Percentiles rank a stretch among this genome's conserved stretches.
Conservation (phyloP, 306 rosid species). For the Mimosa pudica region DNA sequence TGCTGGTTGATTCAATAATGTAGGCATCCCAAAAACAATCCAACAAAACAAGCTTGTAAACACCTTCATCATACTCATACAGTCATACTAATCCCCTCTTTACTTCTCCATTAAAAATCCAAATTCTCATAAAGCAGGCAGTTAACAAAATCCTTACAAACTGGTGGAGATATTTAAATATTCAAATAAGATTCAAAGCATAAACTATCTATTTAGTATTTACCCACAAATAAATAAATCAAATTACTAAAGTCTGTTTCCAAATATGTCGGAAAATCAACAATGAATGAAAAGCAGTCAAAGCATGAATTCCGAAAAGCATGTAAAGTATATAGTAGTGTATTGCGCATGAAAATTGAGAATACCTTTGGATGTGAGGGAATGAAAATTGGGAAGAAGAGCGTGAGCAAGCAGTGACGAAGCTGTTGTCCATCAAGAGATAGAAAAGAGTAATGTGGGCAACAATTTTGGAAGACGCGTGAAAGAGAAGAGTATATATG, state of each 20-base stretch:
- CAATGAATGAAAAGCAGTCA: constrained; percentile 49
- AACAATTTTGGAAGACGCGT: background rate
- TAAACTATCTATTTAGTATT: constrained; percentile 31
- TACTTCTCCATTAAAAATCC: constrained; percentile 77
- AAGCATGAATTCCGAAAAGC: constrained; percentile 59
- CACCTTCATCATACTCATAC: constrained; percentile 47
- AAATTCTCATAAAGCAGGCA: constrained; percentile 61
- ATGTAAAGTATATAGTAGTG: background rate
- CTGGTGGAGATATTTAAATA: constrained; percentile 29
- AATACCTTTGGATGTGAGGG: constrained; percentile 81
- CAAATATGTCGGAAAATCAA: too few relatives aligned
- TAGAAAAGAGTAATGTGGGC: constrained; percentile 55
- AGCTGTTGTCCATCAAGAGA: constrained; percentile 64
- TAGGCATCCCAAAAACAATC: constrained; percentile 50
- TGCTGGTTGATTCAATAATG: constrained; percentile 51
- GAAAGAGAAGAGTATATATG: constrained; percentile 12
- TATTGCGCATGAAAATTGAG: background rate
- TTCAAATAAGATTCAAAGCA: constrained; percentile 9
- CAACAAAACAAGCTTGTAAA: constrained; percentile 52
- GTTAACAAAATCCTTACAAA: constrained; percentile 52
- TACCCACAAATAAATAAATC: constrained; percentile 26
- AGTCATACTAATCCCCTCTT: constrained; percentile 63
- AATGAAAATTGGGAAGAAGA: constrained; percentile 51
- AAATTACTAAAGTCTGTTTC: background rate
- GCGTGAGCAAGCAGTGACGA: constrained; percentile 57